These are phyloP conservation scores for Powellomyces hirtus DNA, from an alignment of 192 early-diverging fungal species.

Conservation along the genomic window DNA sequence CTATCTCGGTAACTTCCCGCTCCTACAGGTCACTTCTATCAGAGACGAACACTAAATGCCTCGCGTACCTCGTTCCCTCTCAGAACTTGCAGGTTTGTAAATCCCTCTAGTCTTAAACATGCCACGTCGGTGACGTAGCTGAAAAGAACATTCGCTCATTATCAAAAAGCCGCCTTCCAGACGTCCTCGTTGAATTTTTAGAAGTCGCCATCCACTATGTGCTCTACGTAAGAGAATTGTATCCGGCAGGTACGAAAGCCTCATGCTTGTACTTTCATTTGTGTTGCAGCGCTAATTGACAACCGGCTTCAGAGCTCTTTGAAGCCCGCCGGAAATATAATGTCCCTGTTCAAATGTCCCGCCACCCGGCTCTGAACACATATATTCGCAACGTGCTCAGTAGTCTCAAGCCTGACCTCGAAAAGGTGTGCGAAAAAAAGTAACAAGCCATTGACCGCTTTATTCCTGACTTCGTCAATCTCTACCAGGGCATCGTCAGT, in stretches of 20 bases:
- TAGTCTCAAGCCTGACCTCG: slow-evolving; percentile 34
- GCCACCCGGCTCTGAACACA: slow-evolving; percentile 41
- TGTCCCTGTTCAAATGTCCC: slow-evolving; percentile 32
- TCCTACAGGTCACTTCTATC: too few relatives aligned
- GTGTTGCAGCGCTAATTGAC: background rate
- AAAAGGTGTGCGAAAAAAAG: slow-evolving; percentile 18
- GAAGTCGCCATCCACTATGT: slow-evolving; percentile 48
- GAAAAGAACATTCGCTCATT: too few relatives aligned
- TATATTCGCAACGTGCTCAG: slow-evolving; percentile 44
- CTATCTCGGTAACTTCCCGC: too few relatives aligned
- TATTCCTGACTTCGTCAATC: too few relatives aligned
- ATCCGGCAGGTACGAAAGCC: slow-evolving; percentile 32
- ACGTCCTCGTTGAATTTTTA: slow-evolving; percentile 39
- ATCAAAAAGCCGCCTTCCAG: too few relatives aligned
- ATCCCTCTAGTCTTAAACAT: too few relatives aligned
- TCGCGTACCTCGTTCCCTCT: too few relatives aligned
- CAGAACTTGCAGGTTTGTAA: too few relatives aligned
- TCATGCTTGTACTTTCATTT: background rate
- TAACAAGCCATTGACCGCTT: too few relatives aligned
- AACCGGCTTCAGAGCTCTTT: slow-evolving; percentile 29
- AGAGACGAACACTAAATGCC: too few relatives aligned
- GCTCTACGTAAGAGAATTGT: slow-evolving; percentile 36
- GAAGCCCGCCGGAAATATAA: slow-evolving; percentile 26
- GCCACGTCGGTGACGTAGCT: too few relatives aligned
- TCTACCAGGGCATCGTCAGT: slow-evolving; percentile 20